Base-by-base conservation (phyloP, 1,284 basidiomycete species). In the Melampsora medusae region DNA sequence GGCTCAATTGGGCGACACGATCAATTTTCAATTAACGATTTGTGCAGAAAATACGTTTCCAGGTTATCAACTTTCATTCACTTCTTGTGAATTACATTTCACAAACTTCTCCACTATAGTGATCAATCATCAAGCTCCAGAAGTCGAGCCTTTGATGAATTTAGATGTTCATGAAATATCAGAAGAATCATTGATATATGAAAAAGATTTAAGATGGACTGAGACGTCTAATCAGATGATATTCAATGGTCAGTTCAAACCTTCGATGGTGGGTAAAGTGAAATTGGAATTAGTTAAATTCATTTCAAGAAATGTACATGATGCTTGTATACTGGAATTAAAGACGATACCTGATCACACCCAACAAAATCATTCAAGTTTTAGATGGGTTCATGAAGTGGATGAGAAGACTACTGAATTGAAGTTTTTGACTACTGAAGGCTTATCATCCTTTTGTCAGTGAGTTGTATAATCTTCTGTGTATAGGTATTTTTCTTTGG, bases 11-110 rank as follows among this genome's bases (percentile, higher is more conserved):
- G 71, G 71, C 1, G 64, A 66, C 17, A 22, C 48, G 50, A 35
- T 73, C 22, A 59, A 73, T 17, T 73, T 73, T 42, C 71, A 73
- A 53, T 6, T 73, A 2, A 49, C 33, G 22, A 25, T 73, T n/a
- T 17, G 9, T 2, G 53, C 64, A n/a, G 60, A 61, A 3, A 17
- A 73, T 31, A 2, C n/a, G 35, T 66, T 65, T 46, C 49, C 71
- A 48, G 71, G 64, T 59, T 66, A 62, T 53, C 62, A 53, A n/a
- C 61, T 62, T 25, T 64, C 62, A 17, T 64, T 73, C n/a, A 25
- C 71, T 49, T 65, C 48, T 19, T 25, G 64, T 28, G 50, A 65
- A 64, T 49, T 73, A 10, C 61, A 73, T 35, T 73, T 73, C 16
- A 66, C 62, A 28, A 38, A 49, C 28, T 50, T 73, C 6, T 59